phyloP scores from a whole-genome alignment of 371 early-diverging fungal genomes.

The Rhizopus microsporus region DNA sequence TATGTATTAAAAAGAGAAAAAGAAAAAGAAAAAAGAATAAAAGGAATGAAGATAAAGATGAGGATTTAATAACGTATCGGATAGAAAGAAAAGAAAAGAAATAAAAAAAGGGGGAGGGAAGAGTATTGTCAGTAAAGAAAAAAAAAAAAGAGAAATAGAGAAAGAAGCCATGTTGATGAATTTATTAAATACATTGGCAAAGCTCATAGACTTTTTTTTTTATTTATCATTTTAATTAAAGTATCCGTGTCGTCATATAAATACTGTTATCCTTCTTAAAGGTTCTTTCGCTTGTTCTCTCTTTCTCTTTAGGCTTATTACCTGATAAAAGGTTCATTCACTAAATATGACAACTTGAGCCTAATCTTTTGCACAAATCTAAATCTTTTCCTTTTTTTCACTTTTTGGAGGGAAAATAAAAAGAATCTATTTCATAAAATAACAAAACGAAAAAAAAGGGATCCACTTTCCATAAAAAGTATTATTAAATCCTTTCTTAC shows the following conservation, averaged over 20 bases:
- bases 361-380: not conserved
- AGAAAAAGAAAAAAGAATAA: not conserved
- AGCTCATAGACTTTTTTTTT: not conserved
- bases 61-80: constrained; percentile 2
- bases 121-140: constrained; percentile 4
- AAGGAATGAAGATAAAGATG: constrained; percentile 6
- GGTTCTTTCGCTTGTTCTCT: not conserved
- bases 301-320: not conserved
- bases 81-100: constrained; percentile 13
- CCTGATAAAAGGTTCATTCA: not conserved
- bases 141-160: constrained; percentile 3
- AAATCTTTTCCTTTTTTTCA: not conserved
- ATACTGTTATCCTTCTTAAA: not conserved
- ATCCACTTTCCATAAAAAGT: constrained; percentile 14
- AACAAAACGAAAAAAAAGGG: constrained; percentile 12
- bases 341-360: not conserved
- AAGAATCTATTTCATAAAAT: not conserved
- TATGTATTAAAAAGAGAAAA: constrained; percentile 2
- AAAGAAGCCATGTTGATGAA: constrained; percentile 1
- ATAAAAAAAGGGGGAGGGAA: constrained; percentile 10
- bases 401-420: constrained; percentile 7
- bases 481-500: constrained; percentile 22
- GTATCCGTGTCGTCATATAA: constrained; percentile 5
- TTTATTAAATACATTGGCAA: constrained; percentile 4
- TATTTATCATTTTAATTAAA: constrained; percentile 6